Conservation (phyloP, 495 filamentous ascomycete genomes). For the Mytilinidion resinicola region DNA sequence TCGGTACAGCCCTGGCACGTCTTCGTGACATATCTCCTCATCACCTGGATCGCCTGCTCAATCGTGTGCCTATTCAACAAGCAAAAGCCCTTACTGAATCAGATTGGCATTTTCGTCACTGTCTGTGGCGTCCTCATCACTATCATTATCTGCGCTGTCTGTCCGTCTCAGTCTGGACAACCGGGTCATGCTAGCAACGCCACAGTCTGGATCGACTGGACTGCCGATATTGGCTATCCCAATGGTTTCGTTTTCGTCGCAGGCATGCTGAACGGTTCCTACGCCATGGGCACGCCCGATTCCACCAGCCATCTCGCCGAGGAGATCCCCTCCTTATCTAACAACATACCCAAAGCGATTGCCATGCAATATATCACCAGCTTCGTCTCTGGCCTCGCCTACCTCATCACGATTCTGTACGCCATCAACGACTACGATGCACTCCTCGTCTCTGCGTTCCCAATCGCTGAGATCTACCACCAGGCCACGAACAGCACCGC, state of each 20-base stretch:
- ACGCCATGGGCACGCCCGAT: constrained; percentile 74
- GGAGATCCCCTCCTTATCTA: constrained; percentile 62
- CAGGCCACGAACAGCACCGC: constrained; percentile 63
- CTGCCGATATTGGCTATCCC: constrained; percentile 53
- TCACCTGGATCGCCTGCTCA: constrained; percentile 58
- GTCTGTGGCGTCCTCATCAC: constrained; percentile 54
- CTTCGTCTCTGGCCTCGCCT: constrained; percentile 41
- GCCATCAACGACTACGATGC: constrained; percentile 57
- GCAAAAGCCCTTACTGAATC: constrained; percentile 58
- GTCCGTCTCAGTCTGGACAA: constrained; percentile 44
- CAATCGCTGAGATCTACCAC: constrained; percentile 67
- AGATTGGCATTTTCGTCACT: constrained; percentile 59
- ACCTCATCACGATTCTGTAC: constrained; percentile 69
- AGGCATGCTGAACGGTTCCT: constrained; percentile 83
- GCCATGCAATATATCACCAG: constrained; percentile 38
- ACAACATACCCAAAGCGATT: constrained; percentile 53
- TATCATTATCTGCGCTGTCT: constrained; percentile 65
- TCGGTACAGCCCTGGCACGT: constrained; percentile 63
- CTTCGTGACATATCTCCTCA: constrained; percentile 61
- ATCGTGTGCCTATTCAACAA: constrained; percentile 65
- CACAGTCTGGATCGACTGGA: constrained; percentile 34
- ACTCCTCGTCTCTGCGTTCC: constrained; percentile 57
- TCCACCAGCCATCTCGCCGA: constrained; percentile 69
- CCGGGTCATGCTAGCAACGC: constrained; percentile 32
- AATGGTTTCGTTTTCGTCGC: constrained; percentile 70